These are phyloP conservation scores for Penicillium digitatum DNA, from an alignment of 2,329 filamentous ascomycete species.

Conservation along the genomic window DNA sequence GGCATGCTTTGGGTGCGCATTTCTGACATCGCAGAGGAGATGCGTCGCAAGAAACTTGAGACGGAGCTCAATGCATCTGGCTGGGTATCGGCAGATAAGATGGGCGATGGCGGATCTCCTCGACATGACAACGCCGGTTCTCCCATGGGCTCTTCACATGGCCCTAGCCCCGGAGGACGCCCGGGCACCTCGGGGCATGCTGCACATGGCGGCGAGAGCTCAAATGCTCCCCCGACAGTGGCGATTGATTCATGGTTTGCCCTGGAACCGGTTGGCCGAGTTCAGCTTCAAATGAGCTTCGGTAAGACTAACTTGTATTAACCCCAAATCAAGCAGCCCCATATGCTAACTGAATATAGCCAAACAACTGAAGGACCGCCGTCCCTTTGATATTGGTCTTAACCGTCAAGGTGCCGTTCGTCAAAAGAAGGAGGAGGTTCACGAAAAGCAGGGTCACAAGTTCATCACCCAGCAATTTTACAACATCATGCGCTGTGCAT, in stretches of 20 bases:
- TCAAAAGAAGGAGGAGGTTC: constrained; percentile 95
- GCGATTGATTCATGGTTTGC: constrained; percentile 93
- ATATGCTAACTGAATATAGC: constrained; percentile 42
- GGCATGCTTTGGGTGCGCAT: constrained; percentile 94
- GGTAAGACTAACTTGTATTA: constrained; percentile 39
- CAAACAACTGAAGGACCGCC: constrained; percentile 80
- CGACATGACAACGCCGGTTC: constrained; percentile 55
- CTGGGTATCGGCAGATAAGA: constrained; percentile 96
- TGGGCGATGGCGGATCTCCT: constrained; percentile 59
- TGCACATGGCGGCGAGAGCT: constrained; percentile 29
- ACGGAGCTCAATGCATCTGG: constrained; percentile 90
- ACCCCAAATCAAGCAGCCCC: not conserved
- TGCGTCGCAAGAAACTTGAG: constrained; percentile 95
- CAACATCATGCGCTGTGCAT: constrained; percentile 99
- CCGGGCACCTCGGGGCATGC: constrained; percentile 23
- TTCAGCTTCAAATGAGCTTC: constrained; percentile 88
- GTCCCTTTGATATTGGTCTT: constrained; percentile 81
- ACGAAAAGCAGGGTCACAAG: constrained; percentile 99
- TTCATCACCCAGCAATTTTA: constrained; percentile 98
- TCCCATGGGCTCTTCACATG: constrained; percentile 39
- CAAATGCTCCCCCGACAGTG: constrained; percentile 33
- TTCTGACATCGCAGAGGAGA: constrained; percentile 95
- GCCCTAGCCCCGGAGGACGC: constrained; percentile 23
- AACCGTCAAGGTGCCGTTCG: constrained; percentile 93
- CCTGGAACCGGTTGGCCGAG: constrained; percentile 86